phyloP scores from a whole-genome alignment of 129 eudicot genomes.

The Silybum marianum region DNA sequence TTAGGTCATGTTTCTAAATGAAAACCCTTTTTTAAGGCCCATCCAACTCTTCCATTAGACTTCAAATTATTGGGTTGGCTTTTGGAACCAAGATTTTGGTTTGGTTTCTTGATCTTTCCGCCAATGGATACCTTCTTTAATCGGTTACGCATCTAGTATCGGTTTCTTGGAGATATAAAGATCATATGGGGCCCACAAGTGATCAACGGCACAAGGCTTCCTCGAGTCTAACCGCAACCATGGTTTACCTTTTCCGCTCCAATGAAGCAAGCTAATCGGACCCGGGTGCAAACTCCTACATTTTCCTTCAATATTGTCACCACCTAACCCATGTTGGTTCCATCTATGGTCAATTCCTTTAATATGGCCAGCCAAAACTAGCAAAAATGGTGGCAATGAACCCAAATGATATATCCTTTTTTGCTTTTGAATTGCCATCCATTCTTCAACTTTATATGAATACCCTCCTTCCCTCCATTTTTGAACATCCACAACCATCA shows the following conservation, averaged over 20 bases:
- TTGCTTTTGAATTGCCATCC: slow-evolving; percentile 59
- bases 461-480: slow-evolving; percentile 53
- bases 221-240: slow-evolving; percentile 61
- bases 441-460: slow-evolving; percentile 48
- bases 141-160: slow-evolving; percentile 39
- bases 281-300: slow-evolving; percentile 65
- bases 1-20: not conserved
- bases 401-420: slow-evolving; percentile 57
- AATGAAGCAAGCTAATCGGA: slow-evolving; percentile 61
- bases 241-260: slow-evolving; percentile 75
- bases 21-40: not conserved
- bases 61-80: not conserved
- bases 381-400: slow-evolving; percentile 59
- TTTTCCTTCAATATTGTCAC: slow-evolving; percentile 55
- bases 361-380: slow-evolving; percentile 52
- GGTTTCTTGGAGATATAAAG: slow-evolving; percentile 44
- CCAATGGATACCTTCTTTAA: not conserved
- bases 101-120: not conserved
- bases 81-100: not conserved
- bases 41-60: not conserved
- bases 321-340: slow-evolving; percentile 61
- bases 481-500: slow-evolving; percentile 49
- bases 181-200: slow-evolving; percentile 64
- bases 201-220: slow-evolving; percentile 53
- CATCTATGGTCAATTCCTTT: slow-evolving; percentile 50